Base-by-base conservation (phyloP, 1,284 basidiomycete genomes). In the Irpex rosettiformis region DNA sequence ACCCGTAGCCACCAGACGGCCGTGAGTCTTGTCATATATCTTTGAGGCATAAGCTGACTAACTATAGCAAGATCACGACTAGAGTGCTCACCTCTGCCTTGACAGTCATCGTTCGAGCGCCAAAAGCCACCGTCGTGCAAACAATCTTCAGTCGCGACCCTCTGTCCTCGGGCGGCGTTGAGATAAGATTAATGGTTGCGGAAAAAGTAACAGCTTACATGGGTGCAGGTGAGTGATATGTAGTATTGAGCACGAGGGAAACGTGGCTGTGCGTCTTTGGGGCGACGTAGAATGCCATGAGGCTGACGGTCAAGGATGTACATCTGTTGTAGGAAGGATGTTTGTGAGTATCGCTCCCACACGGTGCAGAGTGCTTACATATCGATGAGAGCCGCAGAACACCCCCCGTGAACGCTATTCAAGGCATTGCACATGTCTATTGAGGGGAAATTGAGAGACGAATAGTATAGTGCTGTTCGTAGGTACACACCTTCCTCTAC, bases 391-490 rank as follows among this genome's bases (percentile, higher is more conserved):
- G 75, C 78, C 3, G 77, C 75, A 53, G 74, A 72, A 62, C 82
- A 84, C 27, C 77, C 83, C 16, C 83, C 82, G 49, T 85, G 83
- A 40, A 84, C 65, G 25, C 65, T 77, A 16, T 73, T 77, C 3
- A 57, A 65, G 0, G 73, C 67, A 58, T 84, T 82, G 18, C 81
- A 54, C 80, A 84, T 83, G 59, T 84, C 82, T 84, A 37, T 1
- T 6, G 5, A 29, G 0, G 18, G 22, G 11, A 37, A 8, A 2
- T 27, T 48, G 52, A 18, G 18, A 8, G 13, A n/a, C 29, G 24
- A 16, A 24, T 37, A 16, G 27, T 1, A 10, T n/a, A 30, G 2
- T 4, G 0, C 18, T 2, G 13, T 1, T 28, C 29, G n/a, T 16
- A 30, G 21, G 24, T 42, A 55, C 63, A 18, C 37, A 64, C 65